Evolutionary conservation across 23 red algal genomes (phyloP), one percentile per base, ranked within the genome.

Genomic region (Agarophyton chilense): DNA sequence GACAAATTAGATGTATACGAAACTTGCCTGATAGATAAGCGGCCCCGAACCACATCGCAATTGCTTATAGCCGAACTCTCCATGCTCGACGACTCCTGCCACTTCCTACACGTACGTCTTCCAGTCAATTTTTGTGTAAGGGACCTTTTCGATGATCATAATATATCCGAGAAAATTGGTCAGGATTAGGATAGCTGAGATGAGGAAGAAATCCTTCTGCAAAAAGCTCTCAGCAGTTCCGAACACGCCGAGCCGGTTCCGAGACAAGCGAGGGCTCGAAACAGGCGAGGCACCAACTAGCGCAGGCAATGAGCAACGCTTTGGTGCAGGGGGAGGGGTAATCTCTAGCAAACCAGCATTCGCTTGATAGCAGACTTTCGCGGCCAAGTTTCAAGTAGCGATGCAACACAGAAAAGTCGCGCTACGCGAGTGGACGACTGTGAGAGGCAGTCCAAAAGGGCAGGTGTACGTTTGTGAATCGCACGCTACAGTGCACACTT

Each of bases 21-120:
- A 95, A 28, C 83, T 90, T 6, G 87, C 96, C 9, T 92, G 96
- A 47, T 98, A 98, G 0, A 98, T 92, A 0, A 98, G 63, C 32
- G 96, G 96, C 41, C 96, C 96, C 47, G 92, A 95, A 13, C 65
- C 57, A 0, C 96, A 92, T 21, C 64, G 64, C 13, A 70, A 22
- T 42, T 42, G 64, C 25, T 31, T 81, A 41, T 92, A 92, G 47
- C 83, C 88, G 46, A 78, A 29, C n/a, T n/a, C n/a, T n/a, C n/a
- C n/a, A n/a, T n/a, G n/a, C n/a, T n/a, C n/a, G n/a, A n/a, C n/a
- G n/a, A 92, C 76, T 10, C 76, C 88, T 11, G 54, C 73, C 5
- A 92, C 88, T 81, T 92, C 77, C 25, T 92, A 52, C 88, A 92
- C 83, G 64, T 92, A 92, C 18, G 88, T 64, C 19, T 50, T 26